phyloP scores from a whole-genome alignment of 164 flowering plant genomes.

The Echeveria elegans region DNA sequence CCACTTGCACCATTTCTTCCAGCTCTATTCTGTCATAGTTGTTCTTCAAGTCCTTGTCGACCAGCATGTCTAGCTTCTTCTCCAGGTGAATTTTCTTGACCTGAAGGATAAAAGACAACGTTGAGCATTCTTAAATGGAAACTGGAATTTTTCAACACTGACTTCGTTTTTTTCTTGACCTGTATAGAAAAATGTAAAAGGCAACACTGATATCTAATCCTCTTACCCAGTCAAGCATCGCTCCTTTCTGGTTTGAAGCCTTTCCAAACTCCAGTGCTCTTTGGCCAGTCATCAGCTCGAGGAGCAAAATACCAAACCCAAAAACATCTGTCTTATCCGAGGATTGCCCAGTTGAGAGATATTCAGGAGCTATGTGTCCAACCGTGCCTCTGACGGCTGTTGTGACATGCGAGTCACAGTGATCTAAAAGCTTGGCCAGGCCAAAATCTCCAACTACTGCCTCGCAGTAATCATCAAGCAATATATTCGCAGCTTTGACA shows the following conservation, averaged over 20 bases:
- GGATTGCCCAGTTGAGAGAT: constrained; percentile 60
- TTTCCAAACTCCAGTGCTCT: constrained; percentile 64
- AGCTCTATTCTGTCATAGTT: constrained; percentile 30
- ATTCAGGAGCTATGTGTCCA: constrained; percentile 64
- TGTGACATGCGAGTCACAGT: constrained; percentile 71
- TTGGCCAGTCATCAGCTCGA: constrained; percentile 34
- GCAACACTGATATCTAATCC: neutral
- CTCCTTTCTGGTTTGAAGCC: constrained; percentile 57
- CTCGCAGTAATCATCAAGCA: constrained; percentile 77
- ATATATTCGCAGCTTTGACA: constrained; percentile 84
- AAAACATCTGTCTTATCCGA: constrained; percentile 70
- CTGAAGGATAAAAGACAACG: constrained; percentile 13
- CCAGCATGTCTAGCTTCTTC: constrained; percentile 32
- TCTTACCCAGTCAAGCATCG: constrained; percentile 34
- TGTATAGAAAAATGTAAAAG: too few relatives aligned
- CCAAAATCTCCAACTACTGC: constrained; percentile 93
- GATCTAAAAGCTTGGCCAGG: constrained; percentile 83
- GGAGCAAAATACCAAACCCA: constrained; percentile 61
- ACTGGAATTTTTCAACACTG: neutral
- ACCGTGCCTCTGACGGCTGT: constrained; percentile 68
- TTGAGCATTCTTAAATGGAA: too few relatives aligned
- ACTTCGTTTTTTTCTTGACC: too few relatives aligned
- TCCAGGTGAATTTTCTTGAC: constrained; percentile 36
- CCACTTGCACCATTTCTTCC: constrained; percentile 36
- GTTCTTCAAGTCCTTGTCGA: constrained; percentile 28